Evolutionary conservation across 163 green algal species (phyloP), one percentile per base, ranked within the genome.

Genomic region (Volvox carteri): DNA sequence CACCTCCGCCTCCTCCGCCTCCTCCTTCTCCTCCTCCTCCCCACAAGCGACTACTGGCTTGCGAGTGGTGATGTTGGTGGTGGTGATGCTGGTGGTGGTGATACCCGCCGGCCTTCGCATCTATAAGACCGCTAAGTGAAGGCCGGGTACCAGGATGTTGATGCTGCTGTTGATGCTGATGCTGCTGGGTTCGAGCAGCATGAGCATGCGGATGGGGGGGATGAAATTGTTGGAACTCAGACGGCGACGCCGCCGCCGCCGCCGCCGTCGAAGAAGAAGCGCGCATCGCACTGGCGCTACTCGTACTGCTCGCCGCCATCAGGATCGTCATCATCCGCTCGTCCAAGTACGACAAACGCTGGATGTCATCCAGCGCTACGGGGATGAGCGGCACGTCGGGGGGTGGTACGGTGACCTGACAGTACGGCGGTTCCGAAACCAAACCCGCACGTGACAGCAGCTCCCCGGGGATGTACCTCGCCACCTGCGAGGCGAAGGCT

Each of bases 361-460:
- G 72, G n/a, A 97, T 50, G 46, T 97, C 94, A n/a, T 93, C 88
- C 30, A 93, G 54, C 0, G 85, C 90, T 3, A 97, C 93, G 1
- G 81, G 58, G 42, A 95, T 89, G 89, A 97, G 85, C 46, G 81
- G 68, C 19, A 85, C 83, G 1, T 89, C 77, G 18, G 86, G 56
- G 0, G 86, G 46, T 2, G 92, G 92, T 60, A 94, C 90, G 25
- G 73, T 90, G 9, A 93, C 84, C 42, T 95, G 87, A 93, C 96
- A 98, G 74, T 95, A 90, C 23, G 95, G 92, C 52, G 96, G 95
- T 90, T 96, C 93, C 14, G 70, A 58, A 42, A 90, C 65, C 83
- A 99, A 86, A 0, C 97, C 97, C 81, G 98, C 95, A 4, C 41
- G 80, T 23, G 86, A 72, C 7, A 98, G 90, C 74, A 98, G 76